phyloP scores from a whole-genome alignment of 108 stramenopile genomes.

The Nannochloropsis oceanica region DNA sequence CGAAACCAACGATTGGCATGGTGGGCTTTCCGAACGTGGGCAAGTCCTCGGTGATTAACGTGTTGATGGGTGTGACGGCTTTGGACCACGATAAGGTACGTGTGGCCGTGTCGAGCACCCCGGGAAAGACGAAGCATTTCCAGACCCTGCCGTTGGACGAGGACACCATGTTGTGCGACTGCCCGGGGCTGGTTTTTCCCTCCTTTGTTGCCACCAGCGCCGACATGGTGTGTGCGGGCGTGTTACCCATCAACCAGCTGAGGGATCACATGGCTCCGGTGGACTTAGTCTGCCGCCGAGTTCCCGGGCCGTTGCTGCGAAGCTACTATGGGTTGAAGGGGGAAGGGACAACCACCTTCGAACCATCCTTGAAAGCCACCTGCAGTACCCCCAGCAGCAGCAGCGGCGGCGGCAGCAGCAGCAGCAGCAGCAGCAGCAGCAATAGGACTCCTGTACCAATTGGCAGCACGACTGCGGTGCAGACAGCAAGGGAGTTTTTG shows the following conservation, averaged over 20 bases:
- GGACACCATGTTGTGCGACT: conserved; percentile 88
- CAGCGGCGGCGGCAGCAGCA: no score
- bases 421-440: no score
- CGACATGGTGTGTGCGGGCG: conserved; percentile 89
- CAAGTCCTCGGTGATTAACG: conserved; percentile 92
- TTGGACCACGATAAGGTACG: conserved; percentile 60
- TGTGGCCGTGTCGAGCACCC: conserved; percentile 88
- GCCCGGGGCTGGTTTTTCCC: conserved; percentile 98
- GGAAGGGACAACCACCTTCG: background rate
- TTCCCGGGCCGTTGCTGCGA: conserved; percentile 60
- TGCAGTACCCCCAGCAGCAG: no score
- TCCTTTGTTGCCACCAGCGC: conserved; percentile 84
- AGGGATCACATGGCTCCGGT: conserved; percentile 80
- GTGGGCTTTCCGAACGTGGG: conserved; percentile 97
- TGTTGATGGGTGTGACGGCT: conserved; percentile 71
- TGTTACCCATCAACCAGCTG: conserved; percentile 94
- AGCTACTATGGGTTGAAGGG: background rate
- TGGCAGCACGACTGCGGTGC: background rate
- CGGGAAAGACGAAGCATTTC: conserved; percentile 99
- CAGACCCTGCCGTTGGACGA: conserved; percentile 78
- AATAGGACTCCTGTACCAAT: no score
- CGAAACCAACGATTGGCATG: conserved; percentile 57
- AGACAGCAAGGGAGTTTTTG: conserved; percentile 39
- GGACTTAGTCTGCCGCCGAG: conserved; percentile 62
- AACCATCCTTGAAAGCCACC: background rate